Base-by-base conservation (phyloP, 495 filamentous ascomycete species). In the Neurospora terricola region DNA sequence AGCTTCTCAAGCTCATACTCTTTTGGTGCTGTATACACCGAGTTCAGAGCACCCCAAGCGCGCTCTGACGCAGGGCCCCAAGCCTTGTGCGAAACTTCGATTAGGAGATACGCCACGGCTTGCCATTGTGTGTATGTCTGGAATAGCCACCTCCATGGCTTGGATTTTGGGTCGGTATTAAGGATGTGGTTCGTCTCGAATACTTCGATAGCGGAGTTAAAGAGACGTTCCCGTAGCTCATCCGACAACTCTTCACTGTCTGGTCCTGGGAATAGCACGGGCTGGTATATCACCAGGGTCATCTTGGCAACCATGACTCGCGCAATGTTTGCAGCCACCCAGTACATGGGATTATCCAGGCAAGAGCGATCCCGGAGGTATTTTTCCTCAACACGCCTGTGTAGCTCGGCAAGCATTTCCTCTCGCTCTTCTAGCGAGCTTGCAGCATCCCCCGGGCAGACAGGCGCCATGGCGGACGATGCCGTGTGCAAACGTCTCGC, bases 41-140 rank as follows among this genome's bases (percentile, higher is more conserved):
- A 79, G 70, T 90, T 89, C 10, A 98, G 83, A 0, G 92, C 92
- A 14, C 81, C 80, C 95, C 95, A 98, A 3, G 91, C 94, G 4
- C 94, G 88, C 71, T 97, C 92, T 2, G 92, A 91, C 14, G 91
- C 84, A 34, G 81, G 77, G 11, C 83, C 75, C 90, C 89, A 87
- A 23, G 91, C 89, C 30, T 93, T 89, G 34, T 91, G 87, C 76
- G 91, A 91, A 5, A 96, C 85, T 76, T 98, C 95, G 1, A 92
- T 87, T 10, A 97, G 80, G 5, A 90, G 84, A 76, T 92, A 92
- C 2, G 90, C 91, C 4, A 96, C 86, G 5, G 93, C 92, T 74
- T 95, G 91, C 90, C 91, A 93, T 73, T 95, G 92, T 23, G 90
- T 90, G 78, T 94, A 93, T 0, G 90, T 92, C 76, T 89, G 87